phyloP scores from a whole-genome alignment of 306 rosid species.

The Rubus idaeus region DNA sequence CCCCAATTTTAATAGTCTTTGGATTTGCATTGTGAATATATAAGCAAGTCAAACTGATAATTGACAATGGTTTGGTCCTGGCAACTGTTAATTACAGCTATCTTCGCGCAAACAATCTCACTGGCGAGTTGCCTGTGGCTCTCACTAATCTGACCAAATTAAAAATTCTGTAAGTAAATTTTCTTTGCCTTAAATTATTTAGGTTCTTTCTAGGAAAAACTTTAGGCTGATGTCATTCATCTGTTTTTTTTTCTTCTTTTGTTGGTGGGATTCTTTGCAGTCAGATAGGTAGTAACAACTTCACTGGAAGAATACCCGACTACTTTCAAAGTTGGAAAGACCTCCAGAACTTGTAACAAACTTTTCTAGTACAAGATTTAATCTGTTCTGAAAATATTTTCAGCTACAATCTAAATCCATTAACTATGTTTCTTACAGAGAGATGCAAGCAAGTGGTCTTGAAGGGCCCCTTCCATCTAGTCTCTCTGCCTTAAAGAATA shows the following conservation, averaged over 20 bases:
- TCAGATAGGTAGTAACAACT: conserved; percentile 32
- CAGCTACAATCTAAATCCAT: neutral
- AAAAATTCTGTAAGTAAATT: conserved; percentile 24
- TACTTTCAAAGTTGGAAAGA: conserved; percentile 17
- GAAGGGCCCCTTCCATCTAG: conserved; percentile 31
- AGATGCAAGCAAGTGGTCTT: conserved; percentile 31
- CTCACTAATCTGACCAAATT: conserved; percentile 22
- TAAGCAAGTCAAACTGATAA: neutral
- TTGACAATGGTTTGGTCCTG: conserved; percentile 4
- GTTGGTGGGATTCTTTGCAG: conserved; percentile 13
- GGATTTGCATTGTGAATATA: neutral
- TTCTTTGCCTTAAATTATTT: neutral
- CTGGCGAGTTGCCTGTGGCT: conserved; percentile 23
- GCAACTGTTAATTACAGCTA: conserved; percentile 21
- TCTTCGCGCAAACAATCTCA: conserved; percentile 35
- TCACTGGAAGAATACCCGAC: conserved; percentile 34
- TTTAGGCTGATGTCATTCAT: neutral
- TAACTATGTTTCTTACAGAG: conserved; percentile 13
- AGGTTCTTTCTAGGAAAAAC: neutral
- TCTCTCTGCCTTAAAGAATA: conserved; percentile 6
- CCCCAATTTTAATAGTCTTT: too few relatives aligned
- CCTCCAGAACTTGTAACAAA: conserved; percentile 14
- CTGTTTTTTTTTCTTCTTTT: too few relatives aligned
- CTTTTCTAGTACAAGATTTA: neutral
- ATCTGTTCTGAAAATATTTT: neutral